Evolutionary conservation across 306 rosid genomes (phyloP).

Genomic region (Vigna hirtella): DNA sequence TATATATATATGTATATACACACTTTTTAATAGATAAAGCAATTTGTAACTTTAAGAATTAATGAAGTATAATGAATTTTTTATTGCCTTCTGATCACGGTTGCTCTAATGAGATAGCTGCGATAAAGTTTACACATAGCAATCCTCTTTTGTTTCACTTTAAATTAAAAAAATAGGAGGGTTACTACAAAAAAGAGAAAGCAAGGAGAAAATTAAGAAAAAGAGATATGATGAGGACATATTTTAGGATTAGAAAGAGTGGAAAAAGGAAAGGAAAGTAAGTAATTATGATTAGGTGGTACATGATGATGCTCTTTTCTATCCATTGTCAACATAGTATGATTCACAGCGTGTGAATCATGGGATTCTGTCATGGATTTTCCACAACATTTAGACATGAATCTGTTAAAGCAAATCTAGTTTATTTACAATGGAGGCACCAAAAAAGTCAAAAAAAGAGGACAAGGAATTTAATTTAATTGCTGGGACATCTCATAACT

Average conservation of each 20-base stretch:
- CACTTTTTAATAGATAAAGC: no score
- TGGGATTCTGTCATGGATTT: slow-evolving; percentile 59
- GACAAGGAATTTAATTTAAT: background rate
- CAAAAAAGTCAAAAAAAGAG: slow-evolving; percentile 36
- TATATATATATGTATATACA: no score
- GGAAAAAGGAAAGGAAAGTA: background rate
- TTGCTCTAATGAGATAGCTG: background rate
- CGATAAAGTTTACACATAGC: background rate
- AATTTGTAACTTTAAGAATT: no score
- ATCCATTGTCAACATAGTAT: slow-evolving; percentile 42
- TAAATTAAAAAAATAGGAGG: background rate
- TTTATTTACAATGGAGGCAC: slow-evolving; percentile 32
- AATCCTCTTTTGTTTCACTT: background rate
- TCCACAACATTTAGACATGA: slow-evolving; percentile 42
- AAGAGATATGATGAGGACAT: background rate
- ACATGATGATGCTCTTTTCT: background rate
- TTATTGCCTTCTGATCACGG: background rate
- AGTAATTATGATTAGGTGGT: slow-evolving; percentile 35
- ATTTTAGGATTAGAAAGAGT: slow-evolving; percentile 4
- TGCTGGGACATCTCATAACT: slow-evolving; percentile 16
- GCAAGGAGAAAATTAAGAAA: background rate
- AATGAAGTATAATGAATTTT: background rate
- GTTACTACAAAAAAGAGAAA: background rate
- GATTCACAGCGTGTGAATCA: slow-evolving; percentile 58
- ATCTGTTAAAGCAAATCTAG: slow-evolving; percentile 25